phyloP scores from a whole-genome alignment of 2,329 filamentous ascomycete genomes.

The Aspergillus felis region DNA sequence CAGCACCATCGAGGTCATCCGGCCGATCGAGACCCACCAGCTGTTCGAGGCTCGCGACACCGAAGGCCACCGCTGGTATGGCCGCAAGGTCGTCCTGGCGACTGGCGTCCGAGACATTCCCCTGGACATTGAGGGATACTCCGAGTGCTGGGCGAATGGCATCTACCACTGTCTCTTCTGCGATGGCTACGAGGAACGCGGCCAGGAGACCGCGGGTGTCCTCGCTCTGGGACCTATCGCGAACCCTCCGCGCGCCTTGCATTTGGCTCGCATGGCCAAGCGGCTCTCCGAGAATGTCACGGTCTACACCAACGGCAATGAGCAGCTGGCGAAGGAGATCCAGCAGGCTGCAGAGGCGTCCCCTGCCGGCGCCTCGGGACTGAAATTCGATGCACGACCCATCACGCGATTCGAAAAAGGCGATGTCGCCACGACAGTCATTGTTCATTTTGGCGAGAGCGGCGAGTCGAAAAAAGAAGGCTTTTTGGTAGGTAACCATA shows the following conservation, averaged over 20 bases:
- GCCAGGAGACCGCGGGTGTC: slow-evolving; percentile 29
- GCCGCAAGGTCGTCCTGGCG: slow-evolving; percentile 54
- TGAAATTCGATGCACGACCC: background rate
- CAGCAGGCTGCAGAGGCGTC: background rate
- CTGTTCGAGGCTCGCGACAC: slow-evolving; percentile 41
- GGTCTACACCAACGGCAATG: slow-evolving; percentile 51
- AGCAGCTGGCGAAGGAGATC: slow-evolving; percentile 22
- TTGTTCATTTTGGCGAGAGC: background rate
- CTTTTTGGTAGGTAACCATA: background rate
- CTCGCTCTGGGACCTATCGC: slow-evolving; percentile 35
- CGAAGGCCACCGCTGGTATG: slow-evolving; percentile 42
- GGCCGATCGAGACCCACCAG: slow-evolving; percentile 8
- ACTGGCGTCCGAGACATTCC: slow-evolving; percentile 52
- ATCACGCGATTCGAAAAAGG: slow-evolving; percentile 1
- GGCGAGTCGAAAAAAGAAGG: slow-evolving; percentile 23
- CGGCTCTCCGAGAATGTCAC: slow-evolving; percentile 45
- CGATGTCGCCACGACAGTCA: background rate
- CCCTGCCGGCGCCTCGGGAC: background rate
- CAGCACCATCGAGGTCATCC: slow-evolving; percentile 1
- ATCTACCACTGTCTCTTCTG: slow-evolving; percentile 60
- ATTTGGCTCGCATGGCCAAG: slow-evolving; percentile 44
- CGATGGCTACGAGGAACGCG: slow-evolving; percentile 57
- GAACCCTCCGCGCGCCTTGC: slow-evolving; percentile 30
- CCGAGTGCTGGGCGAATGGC: slow-evolving; percentile 51
- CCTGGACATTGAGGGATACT: slow-evolving; percentile 52